Evolutionary conservation across 2,329 filamentous ascomycete species (phyloP), one percentile per base, ranked within the genome.

Genomic region (Fusarium sp.): DNA sequence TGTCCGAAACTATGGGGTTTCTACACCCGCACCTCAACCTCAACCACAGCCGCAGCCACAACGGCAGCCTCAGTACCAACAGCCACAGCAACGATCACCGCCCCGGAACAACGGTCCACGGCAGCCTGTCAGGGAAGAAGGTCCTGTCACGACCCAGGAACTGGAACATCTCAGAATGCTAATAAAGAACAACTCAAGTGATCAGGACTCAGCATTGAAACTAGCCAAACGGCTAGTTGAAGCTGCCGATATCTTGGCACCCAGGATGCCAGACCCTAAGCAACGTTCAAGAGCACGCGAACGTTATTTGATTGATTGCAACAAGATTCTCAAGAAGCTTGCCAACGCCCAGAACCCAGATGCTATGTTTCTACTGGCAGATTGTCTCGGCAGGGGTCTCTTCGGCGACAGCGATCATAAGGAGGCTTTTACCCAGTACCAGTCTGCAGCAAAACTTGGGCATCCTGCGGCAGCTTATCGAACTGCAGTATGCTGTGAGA

Each of bases 401-500:
- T 86, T 98, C 21, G 93, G 94, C 14, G 90, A 95, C 72, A 85
- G 89, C 1, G 95, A 98, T 73, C 88, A 91, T 51, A 97, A 96
- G 75, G 94, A 98, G 80, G 96, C 96, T 0, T 99, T 97, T 77
- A 90, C 88, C 3, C 83, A 98, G 11, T 99, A 99, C 74, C 94
- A 97, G 78, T 94, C 93, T 11, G 94, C 95, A 4, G 96, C 96
- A 1, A 99, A 98, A 80, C 81, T 90, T 14, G 93, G 93, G 2
- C 94, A 99, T 77, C 86, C 92, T 3, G 90, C 91, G 53, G 92
- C 93, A 27, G 96, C 96, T 0, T 99, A 98, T 78, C 88, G 96
- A 54, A 97, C 96, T 25, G 96, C 96, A 1, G 95, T 99, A 1
- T 99, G 96, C 81, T 98, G 96, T 76, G 96, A 99, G 77, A 93